Conservation (phyloP, 495 filamentous ascomycete genomes). For the Daldinia decipiens region DNA sequence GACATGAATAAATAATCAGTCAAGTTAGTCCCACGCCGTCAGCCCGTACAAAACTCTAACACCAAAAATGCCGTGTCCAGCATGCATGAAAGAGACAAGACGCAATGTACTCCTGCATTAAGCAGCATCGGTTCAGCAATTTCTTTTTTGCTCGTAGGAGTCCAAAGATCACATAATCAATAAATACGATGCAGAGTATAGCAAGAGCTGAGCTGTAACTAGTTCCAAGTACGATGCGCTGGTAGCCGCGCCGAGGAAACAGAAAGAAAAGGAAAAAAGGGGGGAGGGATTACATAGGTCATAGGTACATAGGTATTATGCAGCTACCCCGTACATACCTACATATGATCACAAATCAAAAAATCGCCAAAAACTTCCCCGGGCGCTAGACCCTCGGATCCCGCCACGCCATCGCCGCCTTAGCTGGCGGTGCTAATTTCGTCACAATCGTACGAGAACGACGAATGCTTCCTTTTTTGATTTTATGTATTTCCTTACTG, state of each 20-base stretch:
- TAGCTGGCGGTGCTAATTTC: neutral
- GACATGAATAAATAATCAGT: neutral
- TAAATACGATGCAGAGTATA: neutral
- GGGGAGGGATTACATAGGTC: neutral
- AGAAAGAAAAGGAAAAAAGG: slow-evolving; percentile 3
- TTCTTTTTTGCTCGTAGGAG: neutral
- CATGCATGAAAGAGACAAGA: neutral
- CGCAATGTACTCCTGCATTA: neutral
- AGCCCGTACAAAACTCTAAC: neutral
- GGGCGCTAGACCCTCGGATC: neutral
- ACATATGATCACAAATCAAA: slow-evolving; percentile 47
- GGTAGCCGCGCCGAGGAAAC: neutral
- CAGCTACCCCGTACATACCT: neutral
- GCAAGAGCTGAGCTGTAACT: neutral
- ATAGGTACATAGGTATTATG: neutral
- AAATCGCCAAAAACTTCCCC: slow-evolving; percentile 23
- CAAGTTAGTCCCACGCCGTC: neutral
- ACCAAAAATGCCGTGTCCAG: neutral
- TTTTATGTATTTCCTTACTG: neutral
- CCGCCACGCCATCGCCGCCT: neutral
- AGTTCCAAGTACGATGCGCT: neutral
- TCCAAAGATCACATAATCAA: slow-evolving; percentile 13
- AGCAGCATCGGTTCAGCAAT: neutral
- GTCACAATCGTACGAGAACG: slow-evolving; percentile 27
- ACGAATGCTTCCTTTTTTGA: neutral